Base-by-base conservation (phyloP, 805 yeast species). In the Metahyphopichia silvanorum region DNA sequence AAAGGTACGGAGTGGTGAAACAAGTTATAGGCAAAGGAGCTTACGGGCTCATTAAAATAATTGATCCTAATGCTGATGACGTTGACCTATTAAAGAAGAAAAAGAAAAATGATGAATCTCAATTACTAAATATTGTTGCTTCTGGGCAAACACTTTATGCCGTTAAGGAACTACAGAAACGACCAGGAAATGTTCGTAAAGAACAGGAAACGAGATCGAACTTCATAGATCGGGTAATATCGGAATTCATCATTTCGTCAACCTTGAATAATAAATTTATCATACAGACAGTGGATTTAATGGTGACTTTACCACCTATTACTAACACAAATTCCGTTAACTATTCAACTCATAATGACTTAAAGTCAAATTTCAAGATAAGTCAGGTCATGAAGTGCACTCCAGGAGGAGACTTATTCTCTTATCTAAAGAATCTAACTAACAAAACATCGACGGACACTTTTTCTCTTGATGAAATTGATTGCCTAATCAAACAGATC, bases 171-270 rank as follows among this genome's bases (percentile, higher is more conserved):
- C 43, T 61, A 20, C 46, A 42, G 28, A 45, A 45, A 22, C 44
- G 55, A 12, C 42, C 47, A 13, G 13, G 27, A 25, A 12, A 30
- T 11, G 41, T 42, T 10, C 26, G 41, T 6, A 46, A 42, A 23
- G 24, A 35, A 17, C 42, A 45, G 18, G 66, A 60, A 30, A 29
- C 53, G 12, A 40, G 37, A 25, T 67, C 64, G 28, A 70, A 67
- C 47, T 83, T 77, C 53, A 71, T 77, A 30, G 79, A 81, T 32
- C 74, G 97, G 14, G 78, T 87, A 34, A 82, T 94, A 10, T 82
- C 95, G 6, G 98, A 93, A 53, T 89, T 91, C 66, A 86, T 93
- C 54, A 85, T 89, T 29, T 80, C 95, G 1, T 79, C 79, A 24
- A 82, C 86, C 19, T 68, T 83, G 53, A 82, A 78, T 42, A 93